phyloP scores from a whole-genome alignment of 176 grass and related monocot genomes.

The Pharus latifolius region DNA sequence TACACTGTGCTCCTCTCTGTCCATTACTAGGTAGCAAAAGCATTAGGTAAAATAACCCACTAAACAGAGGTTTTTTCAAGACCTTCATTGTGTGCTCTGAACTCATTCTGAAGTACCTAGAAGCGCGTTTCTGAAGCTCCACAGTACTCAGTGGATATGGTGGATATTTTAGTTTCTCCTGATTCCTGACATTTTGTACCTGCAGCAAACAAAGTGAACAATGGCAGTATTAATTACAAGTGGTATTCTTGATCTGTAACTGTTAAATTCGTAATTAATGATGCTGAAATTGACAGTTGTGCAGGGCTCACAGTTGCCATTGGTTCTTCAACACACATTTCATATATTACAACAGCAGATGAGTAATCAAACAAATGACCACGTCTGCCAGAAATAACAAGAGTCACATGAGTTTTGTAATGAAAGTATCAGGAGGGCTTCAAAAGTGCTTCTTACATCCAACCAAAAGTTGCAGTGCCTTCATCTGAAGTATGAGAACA shows the following conservation, averaged over 20 bases:
- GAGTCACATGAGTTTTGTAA: conserved; percentile 2
- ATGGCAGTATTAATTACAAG: not conserved
- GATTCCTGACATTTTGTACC: conserved; percentile 76
- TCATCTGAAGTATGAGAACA: conserved; percentile 94
- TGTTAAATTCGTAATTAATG: not conserved
- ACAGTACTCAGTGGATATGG: conserved; percentile 93
- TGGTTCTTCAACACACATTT: conserved; percentile 91
- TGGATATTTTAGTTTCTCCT: conserved; percentile 92
- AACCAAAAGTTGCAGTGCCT: conserved; percentile 69
- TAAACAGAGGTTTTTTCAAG: conserved; percentile 4
- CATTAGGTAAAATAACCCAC: not conserved
- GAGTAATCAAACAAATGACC: conserved; percentile 89
- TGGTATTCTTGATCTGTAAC: not conserved
- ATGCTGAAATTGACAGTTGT: conserved; percentile 10
- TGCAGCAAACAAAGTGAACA: conserved; percentile 21
- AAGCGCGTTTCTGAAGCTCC: conserved; percentile 97
- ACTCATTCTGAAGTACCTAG: conserved; percentile 96
- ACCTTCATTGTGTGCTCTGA: conserved; percentile 98
- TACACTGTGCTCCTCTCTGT: not conserved
- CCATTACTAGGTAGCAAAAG: conserved; percentile 7
- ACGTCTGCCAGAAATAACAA: conserved; percentile 46
- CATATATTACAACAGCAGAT: conserved; percentile 68
- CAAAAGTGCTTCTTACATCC: conserved; percentile 58
- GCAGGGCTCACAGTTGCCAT: conserved; percentile 70
- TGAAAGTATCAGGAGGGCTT: not conserved